A percentile compares a stretch with the other conserved stretches of the same genome.
Evolutionary conservation across 2,329 filamentous ascomycete genomes (phyloP).

Genomic region (Teratosphaeria zuluensis): DNA sequence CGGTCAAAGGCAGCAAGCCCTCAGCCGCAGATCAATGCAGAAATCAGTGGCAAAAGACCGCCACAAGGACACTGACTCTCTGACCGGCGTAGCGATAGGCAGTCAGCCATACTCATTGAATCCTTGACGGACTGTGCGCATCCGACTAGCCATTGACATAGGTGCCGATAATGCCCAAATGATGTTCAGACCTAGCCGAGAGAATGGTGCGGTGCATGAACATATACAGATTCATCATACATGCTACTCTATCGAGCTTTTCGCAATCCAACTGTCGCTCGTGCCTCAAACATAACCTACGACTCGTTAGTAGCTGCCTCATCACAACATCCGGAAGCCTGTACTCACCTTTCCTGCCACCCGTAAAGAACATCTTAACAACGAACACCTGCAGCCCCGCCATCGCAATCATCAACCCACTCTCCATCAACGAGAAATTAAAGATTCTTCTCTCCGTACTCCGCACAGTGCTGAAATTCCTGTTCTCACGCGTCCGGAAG

Average conservation of each 20-base stretch:
- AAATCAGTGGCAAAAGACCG: too few species aligned
- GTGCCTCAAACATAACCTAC: not conserved
- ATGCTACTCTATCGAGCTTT: not conserved
- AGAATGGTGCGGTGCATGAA: not conserved
- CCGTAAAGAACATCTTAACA: conserved; percentile 98
- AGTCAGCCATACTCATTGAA: too few species aligned
- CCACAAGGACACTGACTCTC: too few species aligned
- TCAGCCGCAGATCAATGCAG: too few species aligned
- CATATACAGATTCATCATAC: not conserved
- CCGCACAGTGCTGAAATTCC: conserved; percentile 95
- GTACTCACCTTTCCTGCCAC: conserved; percentile 52
- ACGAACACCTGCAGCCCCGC: conserved; percentile 93
- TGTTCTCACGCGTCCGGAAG: conserved; percentile 96
- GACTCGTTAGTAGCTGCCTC: not conserved
- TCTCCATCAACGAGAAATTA: conserved; percentile 94
- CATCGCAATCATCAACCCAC: conserved; percentile 86
- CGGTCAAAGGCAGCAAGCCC: too few species aligned
- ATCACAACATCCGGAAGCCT: not conserved
- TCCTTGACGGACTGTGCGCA: too few species aligned
- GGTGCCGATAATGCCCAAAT: too few species aligned
- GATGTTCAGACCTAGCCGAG: not conserved
- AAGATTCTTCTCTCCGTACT: conserved; percentile 94
- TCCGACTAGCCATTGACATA: too few species aligned
- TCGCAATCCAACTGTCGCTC: not conserved
- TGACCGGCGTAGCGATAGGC: too few species aligned